Evolutionary conservation across 768 basidiomycete genomes (phyloP), one percentile per base, ranked within the genome.

Genomic region (Boletellus ananas): DNA sequence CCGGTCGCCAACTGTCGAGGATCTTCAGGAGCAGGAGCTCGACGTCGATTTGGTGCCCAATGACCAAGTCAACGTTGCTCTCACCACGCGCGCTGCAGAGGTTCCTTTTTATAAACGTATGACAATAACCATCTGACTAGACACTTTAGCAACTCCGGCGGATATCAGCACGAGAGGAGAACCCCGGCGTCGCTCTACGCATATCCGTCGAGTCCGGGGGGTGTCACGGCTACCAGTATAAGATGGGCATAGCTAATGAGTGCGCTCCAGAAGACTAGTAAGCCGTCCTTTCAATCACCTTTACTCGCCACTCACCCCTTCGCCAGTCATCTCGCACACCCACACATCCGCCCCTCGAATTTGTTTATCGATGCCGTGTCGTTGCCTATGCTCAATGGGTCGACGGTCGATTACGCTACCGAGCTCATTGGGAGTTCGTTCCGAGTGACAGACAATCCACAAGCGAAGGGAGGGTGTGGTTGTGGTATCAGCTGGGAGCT

Each of bases 201-300:
- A 77, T 98, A 54, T 74, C 82, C 1, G 92, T 98, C n/a, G 93
- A 96, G 61, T 89, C 87, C 16, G 94, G 94, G 13, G 94, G 94
- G 21, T 98, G 94, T 61, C 94, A 98, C 66, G 94, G 94, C 35
- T 96, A 96, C 68, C 92, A 96, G 61, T 95, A 96, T 70, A 94
- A 88, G 59, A 83, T 96, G 80, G 84, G 87, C 49, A 76, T 96
- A 8, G 85, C 87, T 4, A 78, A 74, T 38, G 69, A 72, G 45
- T 72, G 74, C 10, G 72, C 76, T 34, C 74, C 75, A 6, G 91
- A 92, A 56, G 92, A 95, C 69, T 95, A 93, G 93, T 94, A 64
- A 68, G 90, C 73, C 18, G 6, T 14, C 4, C 10, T 41, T 17
- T 6, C 21, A 4, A 6, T 12, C 14, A 12, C 41, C 5, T 46